Conservation (phyloP, 2,329 filamentous ascomycete genomes). For the Alternaria panax region DNA sequence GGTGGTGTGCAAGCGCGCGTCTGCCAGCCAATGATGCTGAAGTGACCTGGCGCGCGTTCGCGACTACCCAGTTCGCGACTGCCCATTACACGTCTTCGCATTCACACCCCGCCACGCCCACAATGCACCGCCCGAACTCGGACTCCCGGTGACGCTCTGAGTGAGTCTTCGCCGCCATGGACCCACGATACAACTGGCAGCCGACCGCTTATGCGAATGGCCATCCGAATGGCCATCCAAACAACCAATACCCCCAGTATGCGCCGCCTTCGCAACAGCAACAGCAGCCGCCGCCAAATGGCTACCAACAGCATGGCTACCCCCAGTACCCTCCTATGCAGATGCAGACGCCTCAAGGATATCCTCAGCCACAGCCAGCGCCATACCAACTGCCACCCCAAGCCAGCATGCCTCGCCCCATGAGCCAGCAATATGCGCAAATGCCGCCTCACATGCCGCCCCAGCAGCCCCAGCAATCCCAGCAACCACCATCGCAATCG, state of each 20-base stretch:
- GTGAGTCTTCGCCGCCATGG: conserved; percentile 29
- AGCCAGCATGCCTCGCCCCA: conserved; percentile 21
- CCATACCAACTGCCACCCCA: conserved; percentile 19
- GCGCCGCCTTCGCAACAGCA: conserved; percentile 33
- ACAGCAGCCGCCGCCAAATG: conserved; percentile 35
- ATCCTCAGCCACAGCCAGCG: conserved; percentile 32
- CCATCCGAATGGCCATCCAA: conserved; percentile 32
- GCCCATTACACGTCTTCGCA: conserved; percentile 10
- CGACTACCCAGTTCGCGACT: conserved; percentile 22
- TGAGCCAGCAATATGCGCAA: conserved; percentile 36
- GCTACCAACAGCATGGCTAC: conserved; percentile 39
- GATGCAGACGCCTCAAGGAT: conserved; percentile 13
- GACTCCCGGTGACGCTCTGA: conserved; percentile 24
- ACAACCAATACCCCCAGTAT: conserved; percentile 42
- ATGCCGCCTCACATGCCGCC: conserved; percentile 24
- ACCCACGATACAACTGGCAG: conserved; percentile 47
- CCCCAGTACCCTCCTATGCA: conserved; percentile 11
- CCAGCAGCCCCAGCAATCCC: conserved; percentile 2
- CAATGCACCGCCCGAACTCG: conserved; percentile 26
- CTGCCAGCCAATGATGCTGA: conserved; percentile 21
- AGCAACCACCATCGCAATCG: no score
- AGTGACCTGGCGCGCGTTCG: conserved; percentile 15
- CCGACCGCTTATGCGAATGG: conserved; percentile 39
- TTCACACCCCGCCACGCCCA: conserved; percentile 21
- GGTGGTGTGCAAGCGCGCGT: conserved; percentile 22